These are phyloP conservation scores for Ballota nigra DNA, from an alignment of 257 asterid genomes.

Conservation along the genomic window DNA sequence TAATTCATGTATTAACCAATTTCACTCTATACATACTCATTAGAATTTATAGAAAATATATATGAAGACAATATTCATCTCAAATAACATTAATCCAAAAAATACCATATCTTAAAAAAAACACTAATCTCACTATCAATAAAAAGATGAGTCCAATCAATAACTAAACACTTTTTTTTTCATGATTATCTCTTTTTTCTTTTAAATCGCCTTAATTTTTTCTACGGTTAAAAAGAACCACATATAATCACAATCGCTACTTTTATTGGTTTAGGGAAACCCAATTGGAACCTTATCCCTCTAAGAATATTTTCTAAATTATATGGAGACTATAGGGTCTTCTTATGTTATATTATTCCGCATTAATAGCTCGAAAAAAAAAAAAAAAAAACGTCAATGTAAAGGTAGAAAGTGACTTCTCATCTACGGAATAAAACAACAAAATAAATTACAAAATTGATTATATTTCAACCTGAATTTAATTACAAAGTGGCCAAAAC, in stretches of 20 bases:
- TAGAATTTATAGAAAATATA: too few relatives aligned
- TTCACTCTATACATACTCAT: too few relatives aligned
- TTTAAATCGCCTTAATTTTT: not conserved
- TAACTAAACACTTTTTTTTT: not conserved
- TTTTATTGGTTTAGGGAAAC: not conserved
- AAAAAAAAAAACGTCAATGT: too few relatives aligned
- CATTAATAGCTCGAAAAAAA: not conserved
- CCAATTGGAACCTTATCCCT: not conserved
- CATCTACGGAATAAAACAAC: constrained; percentile 16
- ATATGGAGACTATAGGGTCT: not conserved
- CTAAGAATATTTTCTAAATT: not conserved
- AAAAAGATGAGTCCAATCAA: not conserved
- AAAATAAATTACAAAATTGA: not conserved
- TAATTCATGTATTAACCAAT: too few relatives aligned
- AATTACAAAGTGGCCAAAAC: not conserved
- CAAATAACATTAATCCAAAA: not conserved
- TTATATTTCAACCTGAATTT: not conserved
- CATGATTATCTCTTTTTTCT: not conserved
- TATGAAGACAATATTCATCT: not conserved
- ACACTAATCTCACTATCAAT: not conserved
- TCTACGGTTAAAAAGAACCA: not conserved
- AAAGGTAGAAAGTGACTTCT: not conserved
- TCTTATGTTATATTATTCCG: not conserved
- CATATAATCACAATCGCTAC: not conserved
- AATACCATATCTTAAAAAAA: not conserved